Conservation (phyloP, 176 grass and related monocot genomes). For the Echinochloa phyllopogon region DNA sequence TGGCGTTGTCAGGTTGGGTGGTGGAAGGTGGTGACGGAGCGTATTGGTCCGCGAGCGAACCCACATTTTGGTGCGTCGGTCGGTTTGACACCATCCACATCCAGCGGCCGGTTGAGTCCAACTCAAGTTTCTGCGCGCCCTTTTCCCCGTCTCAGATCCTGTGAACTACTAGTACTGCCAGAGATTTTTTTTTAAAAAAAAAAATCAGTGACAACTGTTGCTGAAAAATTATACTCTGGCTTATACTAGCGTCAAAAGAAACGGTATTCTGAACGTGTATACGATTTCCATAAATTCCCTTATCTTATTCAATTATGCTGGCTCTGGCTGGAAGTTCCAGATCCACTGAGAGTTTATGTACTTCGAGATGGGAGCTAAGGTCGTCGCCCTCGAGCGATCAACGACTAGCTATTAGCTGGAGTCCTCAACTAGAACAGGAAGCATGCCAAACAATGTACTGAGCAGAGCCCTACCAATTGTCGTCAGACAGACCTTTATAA, state of each 20-base stretch:
- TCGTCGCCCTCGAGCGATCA: not conserved
- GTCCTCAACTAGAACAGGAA: not conserved
- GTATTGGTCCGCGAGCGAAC: conserved; percentile 49
- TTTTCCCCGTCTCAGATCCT: conserved; percentile 1
- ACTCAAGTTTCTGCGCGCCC: conserved; percentile 44
- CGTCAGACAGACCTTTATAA: not conserved
- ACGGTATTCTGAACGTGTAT: not conserved
- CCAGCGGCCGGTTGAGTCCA: conserved; percentile 36
- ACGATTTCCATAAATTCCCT: not conserved
- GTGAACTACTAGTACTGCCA: not conserved
- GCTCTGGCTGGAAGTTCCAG: not conserved
- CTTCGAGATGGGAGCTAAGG: conserved; percentile 15
- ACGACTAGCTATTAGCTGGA: not conserved
- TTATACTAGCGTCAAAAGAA: not conserved
- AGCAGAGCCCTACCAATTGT: not conserved
- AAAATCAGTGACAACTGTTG: not conserved
- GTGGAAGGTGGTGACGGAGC: conserved; percentile 42
- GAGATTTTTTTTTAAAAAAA: not conserved
- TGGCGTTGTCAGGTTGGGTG: conserved; percentile 46
- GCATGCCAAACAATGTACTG: not conserved
- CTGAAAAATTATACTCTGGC: not conserved
- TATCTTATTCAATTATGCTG: not conserved
- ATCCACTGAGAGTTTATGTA: not conserved
- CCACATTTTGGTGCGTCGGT: conserved; percentile 51
- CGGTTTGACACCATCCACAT: conserved; percentile 40